Evolutionary conservation across 2,329 filamentous ascomycete species (phyloP), one percentile per base, ranked within the genome.

Genomic region (Ophiostoma tasmaniense): DNA sequence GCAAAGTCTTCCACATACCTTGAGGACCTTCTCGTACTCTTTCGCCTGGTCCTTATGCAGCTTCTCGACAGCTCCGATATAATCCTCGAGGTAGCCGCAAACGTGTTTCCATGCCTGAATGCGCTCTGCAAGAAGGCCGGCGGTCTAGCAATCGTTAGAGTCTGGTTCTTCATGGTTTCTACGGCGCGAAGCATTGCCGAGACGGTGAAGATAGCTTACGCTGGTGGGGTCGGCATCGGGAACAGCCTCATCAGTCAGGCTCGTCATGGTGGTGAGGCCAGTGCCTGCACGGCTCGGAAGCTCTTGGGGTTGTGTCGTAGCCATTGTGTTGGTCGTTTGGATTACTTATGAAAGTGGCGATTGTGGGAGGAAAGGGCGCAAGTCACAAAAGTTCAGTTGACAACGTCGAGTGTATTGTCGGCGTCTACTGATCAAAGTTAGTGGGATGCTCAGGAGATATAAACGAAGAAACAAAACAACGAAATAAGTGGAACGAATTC

Each of bases 71-170:
- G 90, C 89, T 37, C 82, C 82, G 75, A 98, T 84, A 78, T 97
- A 99, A 67, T 96, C 92, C 79, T 98, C 93, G 65, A 99, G 84
- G 76, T 97, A 94, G 69, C 84, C 91, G 72, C 93, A 91, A 71
- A 93, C 92, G 78, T 98, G 94, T 79, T 97, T 98, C 93, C 93
- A 99, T 64, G 95, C 95, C 75, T 91, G 90, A 71, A 99, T 84
- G 73, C 95, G 88, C 82, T 98, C 92, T 68, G 89, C 84, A 72
- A 99, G 89, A 66, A 98, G 85, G 55, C 86, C 89, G n/a, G 89
- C 88, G 28, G 90, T 91, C 89, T 92, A 73, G 25, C 65, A 30
- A 50, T 66, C 55, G 30, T 10, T 39, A 22, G 17, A 17, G 20
- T 59, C 42, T 45, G 20, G 33, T 17, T 13, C 28, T n/a, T 14